Percentiles rank a stretch among this genome's conserved stretches.
phyloP scores from a whole-genome alignment of 192 early-diverging fungal species.

The Coemansia sp. region DNA sequence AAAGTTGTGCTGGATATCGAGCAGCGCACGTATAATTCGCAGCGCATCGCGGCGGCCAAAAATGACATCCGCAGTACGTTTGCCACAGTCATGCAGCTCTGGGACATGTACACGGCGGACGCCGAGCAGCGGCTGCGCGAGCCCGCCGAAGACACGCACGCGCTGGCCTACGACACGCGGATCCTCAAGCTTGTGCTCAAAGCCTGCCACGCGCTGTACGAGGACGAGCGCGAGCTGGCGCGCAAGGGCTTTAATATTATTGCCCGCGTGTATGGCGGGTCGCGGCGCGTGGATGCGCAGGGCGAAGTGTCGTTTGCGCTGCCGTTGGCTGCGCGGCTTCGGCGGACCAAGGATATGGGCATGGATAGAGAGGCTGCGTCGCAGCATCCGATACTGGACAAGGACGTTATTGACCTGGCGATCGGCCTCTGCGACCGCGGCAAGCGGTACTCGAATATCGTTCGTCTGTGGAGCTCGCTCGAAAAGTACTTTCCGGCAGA shows the following conservation, averaged over 20 bases:
- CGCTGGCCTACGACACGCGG: constrained; percentile 8
- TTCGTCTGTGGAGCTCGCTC: constrained; percentile 48
- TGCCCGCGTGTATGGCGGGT: constrained; percentile 38
- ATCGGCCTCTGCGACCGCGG: constrained; percentile 38
- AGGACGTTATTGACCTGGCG: constrained; percentile 25
- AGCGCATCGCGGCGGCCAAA: constrained; percentile 12
- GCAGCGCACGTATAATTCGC: not conserved
- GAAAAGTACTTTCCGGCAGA: constrained; percentile 20
- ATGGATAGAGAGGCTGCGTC: not conserved
- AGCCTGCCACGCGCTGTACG: constrained; percentile 32
- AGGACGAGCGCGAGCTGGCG: constrained; percentile 31
- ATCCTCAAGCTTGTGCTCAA: constrained; percentile 29
- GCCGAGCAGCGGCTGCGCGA: constrained; percentile 26
- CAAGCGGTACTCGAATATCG: constrained; percentile 28
- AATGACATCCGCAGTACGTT: constrained; percentile 24
- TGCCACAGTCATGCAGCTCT: constrained; percentile 17
- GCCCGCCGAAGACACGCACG: too few relatives aligned
- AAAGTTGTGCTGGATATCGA: too few relatives aligned
- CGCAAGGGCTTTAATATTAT: constrained; percentile 29
- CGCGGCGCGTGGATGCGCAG: not conserved
- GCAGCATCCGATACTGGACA: constrained; percentile 9
- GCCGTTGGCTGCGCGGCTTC: constrained; percentile 21
- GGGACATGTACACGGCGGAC: constrained; percentile 28
- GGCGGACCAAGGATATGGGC: not conserved
- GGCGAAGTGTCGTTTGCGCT: not conserved